phyloP scores from a whole-genome alignment of 306 rosid species.

The Cyclanthera cordifolia region DNA sequence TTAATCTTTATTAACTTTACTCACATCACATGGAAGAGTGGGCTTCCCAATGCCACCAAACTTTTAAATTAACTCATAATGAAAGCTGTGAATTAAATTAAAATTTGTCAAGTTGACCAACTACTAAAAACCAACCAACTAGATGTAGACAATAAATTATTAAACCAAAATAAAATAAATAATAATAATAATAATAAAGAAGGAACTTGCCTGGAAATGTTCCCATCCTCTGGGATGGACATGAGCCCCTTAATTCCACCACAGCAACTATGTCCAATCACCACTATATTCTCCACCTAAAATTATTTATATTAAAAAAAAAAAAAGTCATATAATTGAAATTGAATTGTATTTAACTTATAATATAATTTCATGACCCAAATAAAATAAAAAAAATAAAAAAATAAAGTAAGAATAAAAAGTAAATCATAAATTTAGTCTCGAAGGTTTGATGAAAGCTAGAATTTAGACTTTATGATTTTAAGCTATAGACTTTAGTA shows the following conservation, averaged over 20 bases:
- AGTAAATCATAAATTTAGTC: too few relatives aligned
- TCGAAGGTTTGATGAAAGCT: too few relatives aligned
- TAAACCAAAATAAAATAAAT: not conserved
- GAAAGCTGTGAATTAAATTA: not conserved
- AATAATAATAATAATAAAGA: not conserved
- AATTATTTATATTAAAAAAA: not conserved
- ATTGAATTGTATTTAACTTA: too few relatives aligned
- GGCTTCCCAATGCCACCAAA: not conserved
- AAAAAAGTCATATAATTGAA: too few relatives aligned
- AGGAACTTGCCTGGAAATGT: slow-evolving; percentile 43
- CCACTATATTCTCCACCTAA: slow-evolving; percentile 89
- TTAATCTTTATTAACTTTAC: too few relatives aligned
- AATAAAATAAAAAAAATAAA: too few relatives aligned
- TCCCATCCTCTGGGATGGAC: slow-evolving; percentile 87
- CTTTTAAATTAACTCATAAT: too few relatives aligned
- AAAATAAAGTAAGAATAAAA: too few relatives aligned
- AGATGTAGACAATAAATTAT: not conserved
- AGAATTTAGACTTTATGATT: too few relatives aligned
- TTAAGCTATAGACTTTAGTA: too few relatives aligned
- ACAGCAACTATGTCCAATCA: slow-evolving; percentile 90
- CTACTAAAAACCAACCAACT: not conserved
- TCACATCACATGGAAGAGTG: not conserved
- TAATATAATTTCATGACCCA: too few relatives aligned
- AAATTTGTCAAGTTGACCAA: not conserved
- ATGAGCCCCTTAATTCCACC: slow-evolving; percentile 97